Conservation (phyloP, 352 stramenopile genomes). For the Pseudoperonospora humuli region DNA sequence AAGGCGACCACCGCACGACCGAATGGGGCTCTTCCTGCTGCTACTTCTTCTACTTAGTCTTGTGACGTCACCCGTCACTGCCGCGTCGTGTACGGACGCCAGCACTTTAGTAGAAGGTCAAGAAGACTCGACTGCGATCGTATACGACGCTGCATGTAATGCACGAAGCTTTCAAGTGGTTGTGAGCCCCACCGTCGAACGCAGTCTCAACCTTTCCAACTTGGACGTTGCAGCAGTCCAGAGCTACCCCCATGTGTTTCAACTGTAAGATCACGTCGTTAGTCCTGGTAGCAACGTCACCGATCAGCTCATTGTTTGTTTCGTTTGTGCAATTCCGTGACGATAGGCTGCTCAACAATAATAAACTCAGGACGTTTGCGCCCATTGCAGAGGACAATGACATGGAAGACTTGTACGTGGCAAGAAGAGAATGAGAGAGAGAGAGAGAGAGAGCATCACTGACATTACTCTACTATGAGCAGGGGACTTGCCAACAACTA, state of each 20-base stretch:
- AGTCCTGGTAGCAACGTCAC: too few species aligned
- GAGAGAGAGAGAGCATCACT: not conserved
- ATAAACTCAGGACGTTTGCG: constrained; percentile 45
- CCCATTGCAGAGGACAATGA: constrained; percentile 37
- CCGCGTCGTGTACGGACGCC: constrained; percentile 22
- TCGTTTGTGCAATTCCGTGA: too few species aligned
- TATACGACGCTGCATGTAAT: constrained; percentile 43
- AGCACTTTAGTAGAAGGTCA: constrained; percentile 36
- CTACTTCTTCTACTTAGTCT: constrained; percentile 4
- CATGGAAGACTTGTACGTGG: constrained; percentile 44
- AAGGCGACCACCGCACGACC: not conserved
- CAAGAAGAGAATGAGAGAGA: too few species aligned
- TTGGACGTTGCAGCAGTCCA: constrained; percentile 36
- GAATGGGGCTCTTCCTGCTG: not conserved
- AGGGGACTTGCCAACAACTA: constrained; percentile 39
- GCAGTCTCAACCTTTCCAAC: constrained; percentile 60
- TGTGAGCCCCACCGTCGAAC: constrained; percentile 16
- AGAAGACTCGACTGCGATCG: constrained; percentile 33
- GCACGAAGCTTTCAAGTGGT: constrained; percentile 36
- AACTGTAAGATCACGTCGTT: constrained; percentile 40
- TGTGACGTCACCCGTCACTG: constrained; percentile 4
- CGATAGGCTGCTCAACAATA: constrained; percentile 41
- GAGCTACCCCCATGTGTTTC: constrained; percentile 49
- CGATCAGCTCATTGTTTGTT: too few species aligned
- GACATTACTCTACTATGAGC: not conserved